phyloP scores from a whole-genome alignment of 345 rosid species.

The Eucalyptus marginata region DNA sequence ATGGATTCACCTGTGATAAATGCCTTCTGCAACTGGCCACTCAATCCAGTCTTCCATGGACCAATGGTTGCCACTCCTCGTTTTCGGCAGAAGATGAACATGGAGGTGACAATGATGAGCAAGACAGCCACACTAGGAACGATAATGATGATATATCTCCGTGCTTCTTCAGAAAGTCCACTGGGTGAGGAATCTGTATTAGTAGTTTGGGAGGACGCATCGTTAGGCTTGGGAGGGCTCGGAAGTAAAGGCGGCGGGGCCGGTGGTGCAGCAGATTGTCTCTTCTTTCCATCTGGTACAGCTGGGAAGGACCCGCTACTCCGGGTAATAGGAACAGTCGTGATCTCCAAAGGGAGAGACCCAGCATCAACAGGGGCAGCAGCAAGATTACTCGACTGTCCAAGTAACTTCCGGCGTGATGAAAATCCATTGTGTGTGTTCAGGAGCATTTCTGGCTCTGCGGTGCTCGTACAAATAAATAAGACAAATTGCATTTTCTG shows the following conservation, averaged over 20 bases:
- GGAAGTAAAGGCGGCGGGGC: not conserved
- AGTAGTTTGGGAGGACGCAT: not conserved
- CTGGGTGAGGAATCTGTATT: not conserved
- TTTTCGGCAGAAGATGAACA: constrained; percentile 28
- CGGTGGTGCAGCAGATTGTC: constrained; percentile 6
- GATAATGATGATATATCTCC: constrained; percentile 5
- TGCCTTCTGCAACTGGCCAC: constrained; percentile 93
- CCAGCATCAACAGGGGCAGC: constrained; percentile 30
- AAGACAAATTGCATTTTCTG: not conserved
- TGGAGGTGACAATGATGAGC: constrained; percentile 11
- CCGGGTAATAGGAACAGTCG: constrained; percentile 33
- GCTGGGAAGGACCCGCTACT: constrained; percentile 93
- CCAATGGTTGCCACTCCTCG: constrained; percentile 44
- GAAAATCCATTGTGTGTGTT: constrained; percentile 17
- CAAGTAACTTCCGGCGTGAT: constrained; percentile 55
- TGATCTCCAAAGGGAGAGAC: constrained; percentile 17
- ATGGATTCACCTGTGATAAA: constrained; percentile 58
- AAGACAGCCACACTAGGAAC: constrained; percentile 10
- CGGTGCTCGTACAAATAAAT: constrained; percentile 7
- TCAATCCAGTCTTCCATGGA: constrained; percentile 95
- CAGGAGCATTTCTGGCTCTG: constrained; percentile 3
- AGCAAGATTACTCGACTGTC: constrained; percentile 48
- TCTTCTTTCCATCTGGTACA: constrained; percentile 30
- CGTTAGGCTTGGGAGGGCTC: not conserved
- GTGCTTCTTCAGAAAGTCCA: not conserved